Base-by-base conservation (phyloP, 495 filamentous ascomycete genomes). In the Neurospora tetrasperma region DNA sequence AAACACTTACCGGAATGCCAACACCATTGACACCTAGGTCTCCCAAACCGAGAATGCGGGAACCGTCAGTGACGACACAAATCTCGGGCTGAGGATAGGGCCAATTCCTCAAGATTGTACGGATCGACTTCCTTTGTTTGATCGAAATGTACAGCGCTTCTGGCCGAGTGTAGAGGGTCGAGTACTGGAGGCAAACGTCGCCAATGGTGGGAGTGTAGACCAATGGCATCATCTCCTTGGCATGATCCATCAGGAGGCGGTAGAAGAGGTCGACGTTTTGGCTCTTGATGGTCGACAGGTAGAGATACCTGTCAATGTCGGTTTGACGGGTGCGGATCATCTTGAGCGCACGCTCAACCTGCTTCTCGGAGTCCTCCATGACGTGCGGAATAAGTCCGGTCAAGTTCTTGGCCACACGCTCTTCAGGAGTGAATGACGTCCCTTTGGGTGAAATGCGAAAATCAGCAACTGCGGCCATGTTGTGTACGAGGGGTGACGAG, bases 141-240 rank as follows among this genome's bases (percentile, higher is more conserved):
- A 91, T 96, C 69, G 94, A 97, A 72, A 97, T 90, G 85, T 97
- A 97, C 79, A 97, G 86, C 31, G 91, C 96, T 85, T 99, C 96
- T 16, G 96, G 94, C 73, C 93, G 92, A 42, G 94, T 96, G 86
- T 96, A 99, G 76, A 98, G 91, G 75, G 96, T 93, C 42, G 93
- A 97, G 90, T 96, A 99, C 80, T 94, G 89, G 76, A 97, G 83
- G 84, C 96, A 99, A 41, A 96, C 96, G 80, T 99, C 95, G 75
- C 96, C 96, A 76, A 99, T 96, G 75, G 94, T 96, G 6, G 96
- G 96, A 20, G 96, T 99, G 84, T 99, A 99, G 77, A 99, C 97
- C 72, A 98, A 84, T 62, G 96, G 96, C 76, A 96, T 97, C 76
- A 98, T 83, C 79, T 95, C 92, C 83, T 92, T 91, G 76, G 97